A percentile compares a stretch with the other conserved stretches of the same genome.
These are phyloP conservation scores for Sporothrix protearum DNA, from an alignment of 2,329 filamentous ascomycete genomes.

Conservation along the genomic window DNA sequence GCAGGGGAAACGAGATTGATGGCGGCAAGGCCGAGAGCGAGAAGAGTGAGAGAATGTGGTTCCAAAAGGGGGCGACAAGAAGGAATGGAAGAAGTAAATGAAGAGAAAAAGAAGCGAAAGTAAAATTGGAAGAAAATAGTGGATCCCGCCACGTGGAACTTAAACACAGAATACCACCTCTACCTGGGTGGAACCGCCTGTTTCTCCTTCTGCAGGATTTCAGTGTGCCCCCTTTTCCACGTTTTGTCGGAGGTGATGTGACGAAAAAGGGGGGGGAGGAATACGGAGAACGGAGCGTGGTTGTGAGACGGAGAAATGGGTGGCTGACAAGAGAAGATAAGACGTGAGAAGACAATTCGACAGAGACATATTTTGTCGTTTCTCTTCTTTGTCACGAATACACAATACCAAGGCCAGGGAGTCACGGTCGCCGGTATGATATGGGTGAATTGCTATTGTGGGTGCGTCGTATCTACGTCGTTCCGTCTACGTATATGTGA, in stretches of 20 bases:
- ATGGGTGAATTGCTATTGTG: background rate
- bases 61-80: background rate
- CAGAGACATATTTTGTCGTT: background rate
- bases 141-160: slow-evolving; percentile 14
- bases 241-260: background rate
- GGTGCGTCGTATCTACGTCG: background rate
- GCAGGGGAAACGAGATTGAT: slow-evolving; percentile 4
- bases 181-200: slow-evolving; percentile 1
- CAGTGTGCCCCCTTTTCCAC: slow-evolving; percentile 4
- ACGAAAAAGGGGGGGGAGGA: background rate
- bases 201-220: background rate
- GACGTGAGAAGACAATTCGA: background rate
- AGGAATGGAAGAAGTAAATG: background rate
- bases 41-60: background rate
- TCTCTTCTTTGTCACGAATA: background rate
- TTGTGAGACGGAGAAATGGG: background rate
- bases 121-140: background rate
- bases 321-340: background rate
- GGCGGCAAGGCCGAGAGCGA: slow-evolving; percentile 1
- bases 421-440: background rate
- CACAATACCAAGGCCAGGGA: background rate
- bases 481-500: background rate
- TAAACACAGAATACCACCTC: background rate
- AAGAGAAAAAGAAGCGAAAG: background rate
- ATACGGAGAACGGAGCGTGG: background rate